Evolutionary conservation across 306 rosid species (phyloP).

Genomic region (Boehmeria nivea): DNA sequence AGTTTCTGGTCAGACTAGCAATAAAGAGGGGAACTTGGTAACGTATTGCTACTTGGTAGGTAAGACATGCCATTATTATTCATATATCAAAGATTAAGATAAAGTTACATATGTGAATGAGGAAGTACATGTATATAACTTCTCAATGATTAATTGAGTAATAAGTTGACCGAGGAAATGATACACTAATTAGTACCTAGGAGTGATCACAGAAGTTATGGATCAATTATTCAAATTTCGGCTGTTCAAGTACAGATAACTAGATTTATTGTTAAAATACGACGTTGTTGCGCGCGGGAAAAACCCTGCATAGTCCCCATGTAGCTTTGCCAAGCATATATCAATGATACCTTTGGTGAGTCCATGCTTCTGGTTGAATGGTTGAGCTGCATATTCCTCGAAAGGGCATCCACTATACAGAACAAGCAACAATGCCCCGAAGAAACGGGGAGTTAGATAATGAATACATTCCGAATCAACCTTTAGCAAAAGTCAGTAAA

Average conservation of each 20-base stretch:
- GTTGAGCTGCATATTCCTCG: conserved; percentile 66
- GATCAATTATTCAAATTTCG: conserved; percentile 4
- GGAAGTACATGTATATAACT: neutral
- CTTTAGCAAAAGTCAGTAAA: too few relatives aligned
- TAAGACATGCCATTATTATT: too few relatives aligned
- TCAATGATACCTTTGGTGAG: conserved; percentile 35
- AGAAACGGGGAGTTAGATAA: too few relatives aligned
- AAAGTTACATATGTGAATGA: too few relatives aligned
- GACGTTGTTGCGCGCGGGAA: conserved; percentile 38
- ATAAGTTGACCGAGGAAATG: neutral
- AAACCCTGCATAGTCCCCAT: conserved; percentile 56
- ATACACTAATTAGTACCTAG: conserved; percentile 7
- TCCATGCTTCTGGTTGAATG: conserved; percentile 43
- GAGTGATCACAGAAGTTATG: conserved; percentile 8
- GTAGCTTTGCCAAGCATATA: conserved; percentile 46
- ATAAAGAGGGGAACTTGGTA: too few relatives aligned
- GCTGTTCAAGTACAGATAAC: conserved; percentile 41
- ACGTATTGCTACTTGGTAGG: too few relatives aligned
- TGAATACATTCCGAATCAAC: too few relatives aligned
- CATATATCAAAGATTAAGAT: too few relatives aligned
- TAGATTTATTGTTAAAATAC: conserved; percentile 15
- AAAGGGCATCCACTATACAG: conserved; percentile 68
- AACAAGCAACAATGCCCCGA: neutral
- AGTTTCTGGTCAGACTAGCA: too few relatives aligned
- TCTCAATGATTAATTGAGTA: neutral